These are phyloP conservation scores for Peziza echinospora DNA, from an alignment of 495 filamentous ascomycete genomes.

Conservation along the genomic window DNA sequence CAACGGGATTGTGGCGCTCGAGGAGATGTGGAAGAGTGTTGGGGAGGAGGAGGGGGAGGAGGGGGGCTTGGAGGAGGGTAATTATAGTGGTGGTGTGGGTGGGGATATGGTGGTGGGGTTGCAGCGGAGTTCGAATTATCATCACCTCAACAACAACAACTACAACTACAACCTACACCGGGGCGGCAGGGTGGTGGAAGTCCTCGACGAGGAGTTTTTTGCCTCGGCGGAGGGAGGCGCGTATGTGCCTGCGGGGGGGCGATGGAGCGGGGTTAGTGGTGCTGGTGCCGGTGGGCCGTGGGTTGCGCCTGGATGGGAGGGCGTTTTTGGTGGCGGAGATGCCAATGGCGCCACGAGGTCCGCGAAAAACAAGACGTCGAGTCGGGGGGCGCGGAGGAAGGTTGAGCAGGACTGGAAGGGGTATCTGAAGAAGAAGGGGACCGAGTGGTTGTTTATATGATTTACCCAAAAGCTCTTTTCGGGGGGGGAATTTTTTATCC, in stretches of 20 bases:
- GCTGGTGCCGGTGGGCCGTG: background rate
- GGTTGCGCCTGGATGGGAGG: too few species aligned
- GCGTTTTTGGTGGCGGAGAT: background rate
- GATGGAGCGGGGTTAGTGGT: background rate
- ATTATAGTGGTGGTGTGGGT: background rate
- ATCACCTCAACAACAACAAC: too few species aligned
- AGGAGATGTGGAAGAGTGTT: conserved; percentile 13
- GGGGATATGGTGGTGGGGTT: too few species aligned
- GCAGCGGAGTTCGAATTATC: too few species aligned
- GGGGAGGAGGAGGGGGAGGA: conserved; percentile 1
- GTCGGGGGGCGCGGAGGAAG: too few species aligned
- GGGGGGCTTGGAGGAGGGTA: background rate
- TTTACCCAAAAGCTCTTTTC: background rate
- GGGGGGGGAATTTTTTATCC: too few species aligned
- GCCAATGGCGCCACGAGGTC: background rate
- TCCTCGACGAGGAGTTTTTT: background rate
- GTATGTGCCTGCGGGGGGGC: too few species aligned
- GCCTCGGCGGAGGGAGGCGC: too few species aligned
- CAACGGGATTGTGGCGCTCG: conserved; percentile 13
- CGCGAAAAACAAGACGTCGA: too few species aligned
- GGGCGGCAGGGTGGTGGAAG: too few species aligned
- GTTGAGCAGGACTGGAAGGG: conserved; percentile 10
- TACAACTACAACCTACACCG: too few species aligned
- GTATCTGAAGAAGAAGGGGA: conserved; percentile 9
- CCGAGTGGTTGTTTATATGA: conserved; percentile 19